Evolutionary conservation across 805 yeast genomes (phyloP).

Genomic region (Lipomyces oligophaga): DNA sequence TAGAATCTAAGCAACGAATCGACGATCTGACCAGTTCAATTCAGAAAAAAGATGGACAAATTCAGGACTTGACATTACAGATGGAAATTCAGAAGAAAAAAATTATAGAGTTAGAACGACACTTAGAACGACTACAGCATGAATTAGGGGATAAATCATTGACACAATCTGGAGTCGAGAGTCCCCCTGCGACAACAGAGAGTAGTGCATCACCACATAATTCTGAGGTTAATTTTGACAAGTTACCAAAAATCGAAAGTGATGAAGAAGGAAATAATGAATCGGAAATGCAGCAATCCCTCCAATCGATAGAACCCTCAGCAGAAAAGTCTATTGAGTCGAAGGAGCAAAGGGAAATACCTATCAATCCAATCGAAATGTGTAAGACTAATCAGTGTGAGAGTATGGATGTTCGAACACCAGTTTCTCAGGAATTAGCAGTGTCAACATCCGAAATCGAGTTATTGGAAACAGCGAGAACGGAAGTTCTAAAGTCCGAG

Average conservation of each 20-base stretch:
- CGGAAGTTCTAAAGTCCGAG: too few species aligned
- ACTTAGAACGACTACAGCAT: too few species aligned
- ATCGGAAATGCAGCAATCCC: neutral
- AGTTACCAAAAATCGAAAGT: slow-evolving; percentile 2
- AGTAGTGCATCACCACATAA: slow-evolving; percentile 1
- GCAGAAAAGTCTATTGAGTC: too few species aligned
- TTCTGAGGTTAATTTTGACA: slow-evolving; percentile 3
- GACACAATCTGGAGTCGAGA: slow-evolving; percentile 10
- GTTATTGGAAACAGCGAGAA: too few species aligned
- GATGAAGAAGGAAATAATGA: neutral
- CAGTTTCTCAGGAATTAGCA: too few species aligned
- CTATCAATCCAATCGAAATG: too few species aligned
- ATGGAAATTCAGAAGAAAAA: slow-evolving; percentile 2
- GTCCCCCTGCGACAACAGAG: slow-evolving; percentile 18
- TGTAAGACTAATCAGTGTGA: too few species aligned
- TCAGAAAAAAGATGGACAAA: slow-evolving; percentile 1
- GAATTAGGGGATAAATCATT: too few species aligned
- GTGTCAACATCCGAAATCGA: too few species aligned
- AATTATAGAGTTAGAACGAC: slow-evolving; percentile 2
- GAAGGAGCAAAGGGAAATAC: too few species aligned
- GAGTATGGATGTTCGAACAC: too few species aligned
- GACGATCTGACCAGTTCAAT: slow-evolving; percentile 1
- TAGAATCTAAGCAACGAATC: slow-evolving; percentile 2
- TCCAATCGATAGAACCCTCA: too few species aligned
- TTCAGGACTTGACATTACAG: slow-evolving; percentile 2